Evolutionary conservation across 805 yeast species (phyloP).

Genomic region (Candida quercuum): DNA sequence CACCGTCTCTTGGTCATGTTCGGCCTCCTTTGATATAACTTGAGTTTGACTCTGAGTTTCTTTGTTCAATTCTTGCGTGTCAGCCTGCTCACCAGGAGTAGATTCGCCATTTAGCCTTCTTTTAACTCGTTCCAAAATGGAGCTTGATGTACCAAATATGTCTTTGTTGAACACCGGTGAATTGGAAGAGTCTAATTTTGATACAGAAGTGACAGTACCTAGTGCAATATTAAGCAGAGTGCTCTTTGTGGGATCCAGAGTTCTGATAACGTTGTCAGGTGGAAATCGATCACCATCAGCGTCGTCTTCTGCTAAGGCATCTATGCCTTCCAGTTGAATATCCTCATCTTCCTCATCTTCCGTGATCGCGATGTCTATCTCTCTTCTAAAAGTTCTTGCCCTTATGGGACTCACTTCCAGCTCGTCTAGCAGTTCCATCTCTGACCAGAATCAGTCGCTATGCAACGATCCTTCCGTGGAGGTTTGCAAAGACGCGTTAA

Average conservation of each 20-base stretch:
- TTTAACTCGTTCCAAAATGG: conserved; percentile 3
- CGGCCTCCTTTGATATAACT: background rate
- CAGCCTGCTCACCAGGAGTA: too few species aligned
- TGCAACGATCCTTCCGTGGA: too few species aligned
- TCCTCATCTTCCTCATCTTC: background rate
- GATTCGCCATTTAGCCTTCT: conserved; percentile 7
- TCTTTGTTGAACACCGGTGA: background rate
- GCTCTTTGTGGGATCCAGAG: background rate
- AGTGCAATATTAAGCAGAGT: background rate
- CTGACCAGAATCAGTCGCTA: background rate
- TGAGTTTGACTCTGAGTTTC: background rate
- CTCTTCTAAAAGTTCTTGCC: conserved; percentile 18
- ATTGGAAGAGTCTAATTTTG: background rate
- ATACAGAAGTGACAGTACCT: background rate
- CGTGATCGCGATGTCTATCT: conserved; percentile 5
- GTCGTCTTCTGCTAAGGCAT: background rate
- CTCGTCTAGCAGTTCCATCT: conserved; percentile 20
- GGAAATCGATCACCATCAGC: background rate
- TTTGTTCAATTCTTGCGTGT: too few species aligned
- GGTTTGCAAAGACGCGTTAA: too few species aligned
- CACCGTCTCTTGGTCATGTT: too few species aligned
- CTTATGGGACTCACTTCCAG: conserved; percentile 14
- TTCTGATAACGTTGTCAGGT: background rate
- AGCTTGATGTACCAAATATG: background rate
- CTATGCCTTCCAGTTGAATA: too few species aligned